Evolutionary conservation across 768 basidiomycete genomes (phyloP).

Genomic region (Chalciporus chontae): DNA sequence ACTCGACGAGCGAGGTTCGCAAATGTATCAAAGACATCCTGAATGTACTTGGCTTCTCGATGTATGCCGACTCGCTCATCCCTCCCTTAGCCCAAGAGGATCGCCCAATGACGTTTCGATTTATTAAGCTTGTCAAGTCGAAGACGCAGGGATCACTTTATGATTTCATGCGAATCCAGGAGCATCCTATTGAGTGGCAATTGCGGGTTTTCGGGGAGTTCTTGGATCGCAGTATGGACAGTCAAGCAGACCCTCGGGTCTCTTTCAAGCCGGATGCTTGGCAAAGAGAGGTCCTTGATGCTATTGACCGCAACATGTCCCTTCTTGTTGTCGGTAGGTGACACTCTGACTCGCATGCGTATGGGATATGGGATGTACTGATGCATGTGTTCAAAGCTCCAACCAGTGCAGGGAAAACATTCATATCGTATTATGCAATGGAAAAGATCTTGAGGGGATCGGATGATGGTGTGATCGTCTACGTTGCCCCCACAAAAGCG

Average conservation of each 20-base stretch:
- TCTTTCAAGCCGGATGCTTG: slow-evolving; percentile 66
- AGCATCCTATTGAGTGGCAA: slow-evolving; percentile 63
- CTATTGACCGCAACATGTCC: slow-evolving; percentile 54
- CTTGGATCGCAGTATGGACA: slow-evolving; percentile 73
- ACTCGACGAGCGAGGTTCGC: slow-evolving; percentile 27
- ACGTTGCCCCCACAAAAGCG: slow-evolving; percentile 74
- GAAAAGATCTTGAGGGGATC: slow-evolving; percentile 59
- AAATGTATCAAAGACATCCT: slow-evolving; percentile 41
- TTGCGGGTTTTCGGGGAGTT: slow-evolving; percentile 65
- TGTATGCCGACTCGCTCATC: slow-evolving; percentile 31
- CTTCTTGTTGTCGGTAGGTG: slow-evolving; percentile 60
- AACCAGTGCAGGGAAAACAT: slow-evolving; percentile 73
- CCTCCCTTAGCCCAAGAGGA: slow-evolving; percentile 18
- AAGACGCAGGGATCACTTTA: slow-evolving; percentile 39
- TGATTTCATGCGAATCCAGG: slow-evolving; percentile 52
- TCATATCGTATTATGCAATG: slow-evolving; percentile 78
- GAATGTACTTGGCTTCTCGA: slow-evolving; percentile 44
- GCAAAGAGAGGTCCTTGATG: slow-evolving; percentile 65
- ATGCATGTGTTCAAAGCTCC: slow-evolving; percentile 41
- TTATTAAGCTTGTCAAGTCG: slow-evolving; percentile 51
- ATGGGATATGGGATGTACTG: not conserved
- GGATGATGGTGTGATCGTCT: slow-evolving; percentile 66
- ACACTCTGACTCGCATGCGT: too few species aligned
- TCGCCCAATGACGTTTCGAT: slow-evolving; percentile 44
- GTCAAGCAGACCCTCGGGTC: slow-evolving; percentile 53